Evolutionary conservation across 768 basidiomycete species (phyloP).

Genomic region (Daedaleopsis sinensis): DNA sequence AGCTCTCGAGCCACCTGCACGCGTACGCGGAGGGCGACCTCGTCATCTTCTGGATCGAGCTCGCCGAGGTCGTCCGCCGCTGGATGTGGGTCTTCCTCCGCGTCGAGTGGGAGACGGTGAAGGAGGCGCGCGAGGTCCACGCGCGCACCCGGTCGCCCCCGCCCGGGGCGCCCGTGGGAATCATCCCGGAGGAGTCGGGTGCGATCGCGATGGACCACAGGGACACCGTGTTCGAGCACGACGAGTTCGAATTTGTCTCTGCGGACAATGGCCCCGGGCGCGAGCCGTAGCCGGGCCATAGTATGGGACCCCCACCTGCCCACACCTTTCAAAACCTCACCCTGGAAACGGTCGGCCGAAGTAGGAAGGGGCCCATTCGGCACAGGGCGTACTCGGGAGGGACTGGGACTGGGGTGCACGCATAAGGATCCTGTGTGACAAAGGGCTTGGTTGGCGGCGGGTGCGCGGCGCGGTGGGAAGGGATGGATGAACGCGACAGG

Average conservation of each 20-base stretch:
- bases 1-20: conserved; percentile 86
- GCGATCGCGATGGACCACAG: conserved; percentile 12
- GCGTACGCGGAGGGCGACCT: conserved; percentile 75
- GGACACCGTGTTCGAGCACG: conserved; percentile 16
- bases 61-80: conserved; percentile 84
- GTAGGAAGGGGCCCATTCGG: background rate
- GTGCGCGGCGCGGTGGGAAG: conserved; percentile 10
- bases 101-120: conserved; percentile 95
- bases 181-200: background rate
- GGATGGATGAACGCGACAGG: conserved; percentile 6
- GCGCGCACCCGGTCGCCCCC: conserved; percentile 14
- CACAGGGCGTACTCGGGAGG: background rate
- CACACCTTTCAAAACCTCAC: too few relatives aligned
- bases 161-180: background rate
- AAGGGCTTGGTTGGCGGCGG: background rate
- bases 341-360: background rate
- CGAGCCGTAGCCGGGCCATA: conserved; percentile 5
- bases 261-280: conserved; percentile 10
- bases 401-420: background rate
- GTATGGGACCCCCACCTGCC: too few relatives aligned
- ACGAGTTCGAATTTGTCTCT: conserved; percentile 25
- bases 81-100: conserved; percentile 99
- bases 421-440: background rate
- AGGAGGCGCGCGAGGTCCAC: conserved; percentile 39
- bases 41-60: conserved; percentile 88